phyloP scores from a whole-genome alignment of 2,329 filamentous ascomycete genomes.

The Neoarthrinium moseri region DNA sequence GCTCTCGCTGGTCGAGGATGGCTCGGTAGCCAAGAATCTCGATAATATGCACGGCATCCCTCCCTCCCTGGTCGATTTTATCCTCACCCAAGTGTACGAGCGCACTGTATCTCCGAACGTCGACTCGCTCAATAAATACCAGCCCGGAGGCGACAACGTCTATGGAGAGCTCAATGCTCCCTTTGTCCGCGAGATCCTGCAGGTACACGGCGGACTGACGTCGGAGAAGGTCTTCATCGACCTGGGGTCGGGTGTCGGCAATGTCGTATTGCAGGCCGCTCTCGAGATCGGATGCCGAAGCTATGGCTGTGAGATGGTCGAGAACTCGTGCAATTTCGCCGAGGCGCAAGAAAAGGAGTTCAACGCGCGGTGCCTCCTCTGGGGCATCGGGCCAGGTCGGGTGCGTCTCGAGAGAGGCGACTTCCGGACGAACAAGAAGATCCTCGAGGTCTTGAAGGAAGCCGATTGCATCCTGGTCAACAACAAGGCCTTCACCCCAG shows the following conservation, averaged over 20 bases:
- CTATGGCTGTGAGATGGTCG: conserved; percentile 97
- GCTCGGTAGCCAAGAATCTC: conserved; percentile 71
- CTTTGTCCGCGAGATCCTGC: conserved; percentile 81
- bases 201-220: conserved; percentile 71
- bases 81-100: conserved; percentile 85
- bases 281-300: conserved; percentile 91
- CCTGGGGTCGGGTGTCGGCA: conserved; percentile 92
- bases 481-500: conserved; percentile 91
- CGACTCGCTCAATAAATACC: conserved; percentile 78
- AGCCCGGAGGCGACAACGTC: conserved; percentile 88
- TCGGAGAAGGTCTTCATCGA: conserved; percentile 90
- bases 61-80: conserved; percentile 72
- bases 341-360: conserved; percentile 82
- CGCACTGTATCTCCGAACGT: conserved; percentile 90
- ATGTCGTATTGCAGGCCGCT: conserved; percentile 91
- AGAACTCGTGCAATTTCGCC: conserved; percentile 81
- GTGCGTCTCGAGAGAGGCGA: conserved; percentile 82
- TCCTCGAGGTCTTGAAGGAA: conserved; percentile 71
- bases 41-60: conserved; percentile 68
- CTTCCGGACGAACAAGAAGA: conserved; percentile 71
- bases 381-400: conserved; percentile 79
- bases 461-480: conserved; percentile 98
- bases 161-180: conserved; percentile 90
- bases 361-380: conserved; percentile 77
- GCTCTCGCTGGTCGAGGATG: conserved; percentile 62